Evolutionary conservation across 805 yeast species (phyloP).

Genomic region (Wickerhamiella nectarea): DNA sequence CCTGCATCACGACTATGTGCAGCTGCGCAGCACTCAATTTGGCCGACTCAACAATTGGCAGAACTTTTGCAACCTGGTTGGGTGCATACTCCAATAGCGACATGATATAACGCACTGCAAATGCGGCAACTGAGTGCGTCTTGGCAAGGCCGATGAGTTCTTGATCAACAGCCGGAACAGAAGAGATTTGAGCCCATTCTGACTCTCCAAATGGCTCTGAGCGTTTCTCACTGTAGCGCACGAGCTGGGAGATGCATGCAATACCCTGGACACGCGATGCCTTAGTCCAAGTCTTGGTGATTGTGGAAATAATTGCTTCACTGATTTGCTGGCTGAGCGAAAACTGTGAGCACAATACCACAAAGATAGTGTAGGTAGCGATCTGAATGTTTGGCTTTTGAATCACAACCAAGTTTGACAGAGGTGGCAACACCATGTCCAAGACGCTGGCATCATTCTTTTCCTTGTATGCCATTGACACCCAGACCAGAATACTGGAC

Average conservation of each 20-base stretch:
- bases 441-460: constrained; percentile 26
- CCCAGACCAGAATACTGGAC: constrained; percentile 54
- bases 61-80: constrained; percentile 15
- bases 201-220: constrained; percentile 15
- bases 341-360: constrained; percentile 63
- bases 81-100: constrained; percentile 34
- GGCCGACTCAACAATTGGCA: constrained; percentile 15
- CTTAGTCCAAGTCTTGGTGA: constrained; percentile 34
- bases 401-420: constrained; percentile 23
- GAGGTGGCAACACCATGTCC: constrained; percentile 24
- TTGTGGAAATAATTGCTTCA: constrained; percentile 47
- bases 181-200: constrained; percentile 12
- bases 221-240: constrained; percentile 16
- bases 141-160: constrained; percentile 20
- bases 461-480: constrained; percentile 49
- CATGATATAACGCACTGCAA: constrained; percentile 33
- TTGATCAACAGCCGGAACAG: constrained; percentile 16
- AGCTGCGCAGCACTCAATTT: constrained; percentile 6
- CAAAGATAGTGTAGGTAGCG: constrained; percentile 68
- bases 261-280: constrained; percentile 23
- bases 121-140: constrained; percentile 28
- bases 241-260: constrained; percentile 25
- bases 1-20: neutral
- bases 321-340: constrained; percentile 44
- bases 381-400: constrained; percentile 47